These are phyloP conservation scores for Sutorius eximius DNA, from an alignment of 1,284 basidiomycete species.

Conservation along the genomic window DNA sequence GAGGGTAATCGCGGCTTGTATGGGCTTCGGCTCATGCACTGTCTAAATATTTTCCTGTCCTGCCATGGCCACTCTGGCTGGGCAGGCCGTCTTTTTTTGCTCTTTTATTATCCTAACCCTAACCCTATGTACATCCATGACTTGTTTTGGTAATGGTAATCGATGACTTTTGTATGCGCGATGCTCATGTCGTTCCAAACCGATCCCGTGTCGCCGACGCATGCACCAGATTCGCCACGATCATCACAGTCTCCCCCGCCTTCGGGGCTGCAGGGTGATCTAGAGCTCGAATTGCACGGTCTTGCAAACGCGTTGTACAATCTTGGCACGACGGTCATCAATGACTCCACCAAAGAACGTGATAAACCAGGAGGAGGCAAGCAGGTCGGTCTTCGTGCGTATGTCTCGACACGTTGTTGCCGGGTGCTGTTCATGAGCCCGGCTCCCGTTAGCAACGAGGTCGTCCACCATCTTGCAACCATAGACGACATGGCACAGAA, in stretches of 20 bases:
- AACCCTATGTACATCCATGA: slow-evolving; percentile 17
- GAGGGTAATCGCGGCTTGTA: slow-evolving; percentile 34
- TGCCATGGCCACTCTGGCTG: slow-evolving; percentile 39
- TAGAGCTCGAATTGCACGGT: slow-evolving; percentile 72
- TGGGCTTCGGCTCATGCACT: slow-evolving; percentile 39
- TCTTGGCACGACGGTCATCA: slow-evolving; percentile 74
- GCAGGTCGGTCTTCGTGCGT: slow-evolving; percentile 69
- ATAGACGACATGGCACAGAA: slow-evolving; percentile 66
- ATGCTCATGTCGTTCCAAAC: slow-evolving; percentile 30
- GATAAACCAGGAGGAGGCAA: slow-evolving; percentile 66
- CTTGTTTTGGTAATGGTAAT: slow-evolving; percentile 1
- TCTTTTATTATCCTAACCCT: slow-evolving; percentile 22
- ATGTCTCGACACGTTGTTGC: slow-evolving; percentile 23
- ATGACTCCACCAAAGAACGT: slow-evolving; percentile 73
- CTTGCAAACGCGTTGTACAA: slow-evolving; percentile 76
- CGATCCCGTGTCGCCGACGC: slow-evolving; percentile 14
- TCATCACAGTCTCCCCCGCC: slow-evolving; percentile 70
- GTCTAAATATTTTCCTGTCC: slow-evolving; percentile 35
- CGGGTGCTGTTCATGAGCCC: background rate
- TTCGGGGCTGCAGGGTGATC: slow-evolving; percentile 63
- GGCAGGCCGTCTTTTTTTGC: slow-evolving; percentile 32
- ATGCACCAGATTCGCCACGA: slow-evolving; percentile 70
- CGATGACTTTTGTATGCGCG: background rate
- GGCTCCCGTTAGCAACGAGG: slow-evolving; percentile 56
- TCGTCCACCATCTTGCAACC: slow-evolving; percentile 58